A percentile compares a stretch with the other conserved stretches of the same genome.
phyloP scores from a whole-genome alignment of 192 early-diverging fungal genomes.

The Endogone sp. region DNA sequence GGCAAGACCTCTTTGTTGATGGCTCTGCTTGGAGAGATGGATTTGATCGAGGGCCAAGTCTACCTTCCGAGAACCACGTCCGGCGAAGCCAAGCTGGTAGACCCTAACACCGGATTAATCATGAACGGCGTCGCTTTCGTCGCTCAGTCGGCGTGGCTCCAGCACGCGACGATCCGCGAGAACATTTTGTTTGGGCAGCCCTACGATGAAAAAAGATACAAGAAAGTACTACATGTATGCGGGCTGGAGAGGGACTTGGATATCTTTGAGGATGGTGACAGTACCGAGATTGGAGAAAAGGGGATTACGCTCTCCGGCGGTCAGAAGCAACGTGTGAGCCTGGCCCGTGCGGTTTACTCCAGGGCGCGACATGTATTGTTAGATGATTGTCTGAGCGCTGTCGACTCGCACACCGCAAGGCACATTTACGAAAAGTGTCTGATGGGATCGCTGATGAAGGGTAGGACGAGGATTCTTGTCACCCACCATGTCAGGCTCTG shows the following conservation, averaged over 20 bases:
- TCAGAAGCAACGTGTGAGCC: conserved; percentile 71
- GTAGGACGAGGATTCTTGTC: conserved; percentile 75
- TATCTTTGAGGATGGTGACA: conserved; percentile 60
- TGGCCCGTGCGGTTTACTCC: conserved; percentile 79
- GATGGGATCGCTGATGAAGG: conserved; percentile 60
- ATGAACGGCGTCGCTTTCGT: conserved; percentile 41
- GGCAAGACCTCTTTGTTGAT: conserved; percentile 56
- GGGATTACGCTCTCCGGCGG: conserved; percentile 66
- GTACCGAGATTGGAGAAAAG: conserved; percentile 62
- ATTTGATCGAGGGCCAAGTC: conserved; percentile 29
- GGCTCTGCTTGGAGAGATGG: conserved; percentile 54
- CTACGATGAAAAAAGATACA: conserved; percentile 45
- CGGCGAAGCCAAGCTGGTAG: conserved; percentile 22
- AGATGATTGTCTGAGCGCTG: conserved; percentile 73
- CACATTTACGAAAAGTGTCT: conserved; percentile 49
- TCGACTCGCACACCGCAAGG: conserved; percentile 43
- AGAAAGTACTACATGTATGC: conserved; percentile 62
- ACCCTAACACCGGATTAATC: neutral
- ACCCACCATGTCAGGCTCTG: conserved; percentile 68
- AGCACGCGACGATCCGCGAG: conserved; percentile 55
- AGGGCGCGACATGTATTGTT: conserved; percentile 65
- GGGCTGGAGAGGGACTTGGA: conserved; percentile 69
- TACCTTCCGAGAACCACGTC: conserved; percentile 22
- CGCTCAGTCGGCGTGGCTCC: conserved; percentile 51
- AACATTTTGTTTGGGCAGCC: conserved; percentile 72